phyloP scores from a whole-genome alignment of 176 grass and related monocot genomes.

The bread wheat (Triticum aestivum) region DNA sequence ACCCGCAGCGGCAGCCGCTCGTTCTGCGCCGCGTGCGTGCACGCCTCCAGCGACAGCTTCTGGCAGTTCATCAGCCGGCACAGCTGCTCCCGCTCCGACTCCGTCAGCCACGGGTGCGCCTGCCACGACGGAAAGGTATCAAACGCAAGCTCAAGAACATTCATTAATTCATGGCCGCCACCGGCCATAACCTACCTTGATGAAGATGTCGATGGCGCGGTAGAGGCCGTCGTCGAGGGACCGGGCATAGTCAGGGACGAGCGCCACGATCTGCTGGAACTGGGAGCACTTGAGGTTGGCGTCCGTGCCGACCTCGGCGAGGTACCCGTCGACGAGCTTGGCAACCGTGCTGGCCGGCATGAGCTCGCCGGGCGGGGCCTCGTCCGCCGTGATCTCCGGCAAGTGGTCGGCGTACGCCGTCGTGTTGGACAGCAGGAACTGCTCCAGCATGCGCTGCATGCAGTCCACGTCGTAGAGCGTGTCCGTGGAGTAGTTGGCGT shows the following conservation, averaged over 20 bases:
- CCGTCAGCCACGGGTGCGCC: slow-evolving; percentile 80
- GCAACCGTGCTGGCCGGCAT: slow-evolving; percentile 58
- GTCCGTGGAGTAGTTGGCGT: slow-evolving; percentile 46
- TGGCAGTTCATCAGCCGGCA: slow-evolving; percentile 85
- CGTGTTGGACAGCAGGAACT: slow-evolving; percentile 53
- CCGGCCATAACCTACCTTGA: slow-evolving; percentile 54
- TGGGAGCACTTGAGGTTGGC: slow-evolving; percentile 57
- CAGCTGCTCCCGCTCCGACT: slow-evolving; percentile 72
- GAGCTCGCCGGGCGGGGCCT: slow-evolving; percentile 41
- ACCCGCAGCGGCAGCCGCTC: slow-evolving; percentile 82
- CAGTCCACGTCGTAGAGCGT: slow-evolving; percentile 86
- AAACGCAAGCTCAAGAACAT: not conserved
- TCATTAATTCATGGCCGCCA: not conserved
- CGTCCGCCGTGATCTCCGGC: slow-evolving; percentile 60
- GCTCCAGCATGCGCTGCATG: slow-evolving; percentile 74
- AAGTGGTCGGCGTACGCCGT: slow-evolving; percentile 21
- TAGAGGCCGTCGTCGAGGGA: slow-evolving; percentile 72
- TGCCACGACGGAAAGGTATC: slow-evolving; percentile 16
- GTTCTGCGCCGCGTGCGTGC: slow-evolving; percentile 92
- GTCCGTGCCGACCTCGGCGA: slow-evolving; percentile 74
- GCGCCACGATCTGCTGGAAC: slow-evolving; percentile 68
- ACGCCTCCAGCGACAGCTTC: slow-evolving; percentile 92
- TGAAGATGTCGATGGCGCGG: slow-evolving; percentile 80
- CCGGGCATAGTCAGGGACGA: slow-evolving; percentile 69
- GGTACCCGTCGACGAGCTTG: slow-evolving; percentile 80